Base-by-base conservation (phyloP, 495 filamentous ascomycete genomes). In the Pseudomonodictys pantanalensis region DNA sequence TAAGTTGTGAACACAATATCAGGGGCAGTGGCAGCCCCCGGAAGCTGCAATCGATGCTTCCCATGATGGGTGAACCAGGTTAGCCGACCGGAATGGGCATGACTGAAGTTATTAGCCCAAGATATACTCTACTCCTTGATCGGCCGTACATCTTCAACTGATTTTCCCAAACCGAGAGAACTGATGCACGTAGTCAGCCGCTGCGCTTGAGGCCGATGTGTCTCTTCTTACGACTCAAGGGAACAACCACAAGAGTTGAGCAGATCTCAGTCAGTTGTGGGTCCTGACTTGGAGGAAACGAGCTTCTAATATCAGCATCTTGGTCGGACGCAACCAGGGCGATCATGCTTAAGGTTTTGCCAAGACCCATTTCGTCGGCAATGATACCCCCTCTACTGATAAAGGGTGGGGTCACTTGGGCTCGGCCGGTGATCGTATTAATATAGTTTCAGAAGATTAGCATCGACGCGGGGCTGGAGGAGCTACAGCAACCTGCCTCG, bases 311-410 rank as follows among this genome's bases (percentile, higher is more conserved):
- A 28, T n/a, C 54, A 56, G 28, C 2, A 46, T 49, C 38, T 29
- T 56, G 44, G 1, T 26, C 35, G 41, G 52, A 49, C 7, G 72
- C 74, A 18, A 73, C 47, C 7, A 77, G 48, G 24, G 72, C 52
- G 26, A 77, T 75, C 65, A 76, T 73, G 9, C 65, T 71, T 9
- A 77, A 44, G 1, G 71, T 71, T 68, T 77, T 77, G 0, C 75
- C 75, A 0, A 75, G 65, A 12, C 75, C 74, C 75, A 77, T 77
- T 3, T 70, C 60, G 38, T 77, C 75, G 1, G 73, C 75, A 25
- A 77, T 58, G 29, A 77, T 75, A 0, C 75, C 75, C 0, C 74
- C 74, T n/a, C 51, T 51, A 10, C 75, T 76, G 6, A 53, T 44
- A 1, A 49, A 32, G 0, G 72, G 74, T 22, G 20, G 23, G 38